Evolutionary conservation across 2,329 filamentous ascomycete species (phyloP), one percentile per base, ranked within the genome.

Genomic region (Paecilomyces fulvus): DNA sequence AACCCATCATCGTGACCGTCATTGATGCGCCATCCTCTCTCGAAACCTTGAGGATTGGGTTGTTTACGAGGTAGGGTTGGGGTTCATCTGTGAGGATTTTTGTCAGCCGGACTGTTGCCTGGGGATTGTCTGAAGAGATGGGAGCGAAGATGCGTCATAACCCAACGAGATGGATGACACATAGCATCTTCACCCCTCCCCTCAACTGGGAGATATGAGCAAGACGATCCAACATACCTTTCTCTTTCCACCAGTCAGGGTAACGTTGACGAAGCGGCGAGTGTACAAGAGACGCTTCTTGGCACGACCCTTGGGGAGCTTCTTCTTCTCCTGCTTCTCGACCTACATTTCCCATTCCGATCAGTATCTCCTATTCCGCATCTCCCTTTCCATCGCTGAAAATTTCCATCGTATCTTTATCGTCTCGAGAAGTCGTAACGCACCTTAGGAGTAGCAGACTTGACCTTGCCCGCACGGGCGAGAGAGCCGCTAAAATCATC

Each of bases 391-490:
- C 37, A 43, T 17, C 37, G n/a, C 37, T 43, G 37, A 43, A 17
- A 17, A 17, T 8, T 20, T n/a, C 7, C 17, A 10, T n/a, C 37
- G 37, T 0, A 43, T 43, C 12, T 12, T 31, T 7, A 31, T 31
- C 30, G 37, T 43, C 37, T n/a, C 23, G 50, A 51, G 17, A 54
- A 33, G 55, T 37, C 51, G 56, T 52, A 43, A 58, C 33, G 58
- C 62, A 68, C 70, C 70, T 72, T 72, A 59, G 70, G 70, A 65
- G 70, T 72, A 61, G 92, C 89, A 81, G 89, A 92, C 88, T 95
- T 95, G 86, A 96, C 91, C 85, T 95, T 95, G 83, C 90, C 90
- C 81, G 89, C 90, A 90, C 90, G 89, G 78, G 89, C 89, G 80
- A 94, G 88, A 76, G 89, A 94, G 78, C 89, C 89, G 87, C 25